Evolutionary conservation across 2,329 filamentous ascomycete species (phyloP).

Genomic region (Didymella segeticola): DNA sequence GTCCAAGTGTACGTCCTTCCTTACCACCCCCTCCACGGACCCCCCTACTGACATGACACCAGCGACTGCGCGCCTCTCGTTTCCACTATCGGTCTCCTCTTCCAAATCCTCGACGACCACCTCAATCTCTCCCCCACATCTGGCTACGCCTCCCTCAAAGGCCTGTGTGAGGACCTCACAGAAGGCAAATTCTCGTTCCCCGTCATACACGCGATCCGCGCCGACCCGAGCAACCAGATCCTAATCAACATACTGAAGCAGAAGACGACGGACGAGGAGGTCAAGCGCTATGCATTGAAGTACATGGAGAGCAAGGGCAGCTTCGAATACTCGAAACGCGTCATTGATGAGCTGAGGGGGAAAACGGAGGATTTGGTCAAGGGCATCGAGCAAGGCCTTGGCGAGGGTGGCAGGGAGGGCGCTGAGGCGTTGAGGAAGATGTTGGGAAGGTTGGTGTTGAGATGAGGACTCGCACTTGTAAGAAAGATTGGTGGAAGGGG

Average conservation of each 20-base stretch:
- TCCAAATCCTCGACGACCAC: constrained; percentile 94
- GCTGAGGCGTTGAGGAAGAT: constrained; percentile 51
- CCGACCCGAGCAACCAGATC: constrained; percentile 75
- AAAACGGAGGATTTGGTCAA: constrained; percentile 54
- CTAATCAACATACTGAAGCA: constrained; percentile 93
- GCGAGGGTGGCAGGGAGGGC: constrained; percentile 45
- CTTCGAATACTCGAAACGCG: constrained; percentile 81
- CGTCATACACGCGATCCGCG: constrained; percentile 89
- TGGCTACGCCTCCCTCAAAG: constrained; percentile 84
- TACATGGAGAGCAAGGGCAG: constrained; percentile 92
- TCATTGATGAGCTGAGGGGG: constrained; percentile 53
- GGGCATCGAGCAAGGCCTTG: constrained; percentile 49
- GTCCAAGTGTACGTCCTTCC: constrained; percentile 49
- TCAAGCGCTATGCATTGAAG: constrained; percentile 87
- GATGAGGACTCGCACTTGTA: constrained; percentile 7
- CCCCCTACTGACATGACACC: background rate
- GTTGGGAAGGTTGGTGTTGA: constrained; percentile 49
- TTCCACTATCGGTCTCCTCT: constrained; percentile 83
- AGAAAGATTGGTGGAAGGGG: background rate
- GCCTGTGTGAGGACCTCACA: constrained; percentile 91
- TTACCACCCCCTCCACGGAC: no score
- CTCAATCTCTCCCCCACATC: constrained; percentile 71
- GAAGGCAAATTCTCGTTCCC: constrained; percentile 98
- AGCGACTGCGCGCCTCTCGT: constrained; percentile 82
- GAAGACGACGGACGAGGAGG: constrained; percentile 82